Evolutionary conservation across 768 basidiomycete genomes (phyloP).

Genomic region (Suillus subluteus): DNA sequence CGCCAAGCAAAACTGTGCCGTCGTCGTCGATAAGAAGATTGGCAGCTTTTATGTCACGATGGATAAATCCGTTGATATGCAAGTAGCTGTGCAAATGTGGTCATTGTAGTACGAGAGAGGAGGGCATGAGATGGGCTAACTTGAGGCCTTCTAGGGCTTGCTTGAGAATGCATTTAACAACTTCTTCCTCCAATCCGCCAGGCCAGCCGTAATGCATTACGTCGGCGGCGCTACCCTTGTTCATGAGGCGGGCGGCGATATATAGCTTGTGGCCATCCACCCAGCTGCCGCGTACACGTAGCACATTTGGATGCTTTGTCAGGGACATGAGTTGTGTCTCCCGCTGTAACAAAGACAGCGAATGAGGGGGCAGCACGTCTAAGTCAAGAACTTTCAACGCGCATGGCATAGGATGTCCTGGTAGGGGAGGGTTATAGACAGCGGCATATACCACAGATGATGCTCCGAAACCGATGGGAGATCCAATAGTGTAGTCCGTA

Average conservation of each 20-base stretch:
- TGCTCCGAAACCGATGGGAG: constrained; percentile 87
- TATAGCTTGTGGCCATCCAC: constrained; percentile 79
- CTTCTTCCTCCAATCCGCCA: constrained; percentile 91
- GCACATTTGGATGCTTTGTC: constrained; percentile 90
- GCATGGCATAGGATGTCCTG: constrained; percentile 54
- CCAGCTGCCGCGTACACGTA: constrained; percentile 92
- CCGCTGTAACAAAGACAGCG: constrained; percentile 73
- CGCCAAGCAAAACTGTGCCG: constrained; percentile 88
- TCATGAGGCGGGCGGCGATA: constrained; percentile 90
- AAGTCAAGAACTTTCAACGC: constrained; percentile 91
- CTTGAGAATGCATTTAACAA: constrained; percentile 79
- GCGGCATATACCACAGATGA: constrained; percentile 91
- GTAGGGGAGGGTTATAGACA: constrained; percentile 52
- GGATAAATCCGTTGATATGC: constrained; percentile 90
- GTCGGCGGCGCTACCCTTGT: constrained; percentile 83
- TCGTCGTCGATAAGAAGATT: constrained; percentile 92
- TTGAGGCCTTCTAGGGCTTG: constrained; percentile 90
- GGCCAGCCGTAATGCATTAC: constrained; percentile 85
- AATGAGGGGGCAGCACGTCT: constrained; percentile 71
- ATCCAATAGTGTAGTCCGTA: constrained; percentile 73
- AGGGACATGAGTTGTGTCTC: constrained; percentile 94
- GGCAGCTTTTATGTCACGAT: constrained; percentile 92
- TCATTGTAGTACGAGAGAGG: constrained; percentile 1
- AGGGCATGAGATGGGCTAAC: constrained; percentile 46
- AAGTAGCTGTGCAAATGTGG: constrained; percentile 58